Evolutionary conservation across 176 grass and related monocot species (phyloP).

Genomic region (Triticum aestivum): DNA sequence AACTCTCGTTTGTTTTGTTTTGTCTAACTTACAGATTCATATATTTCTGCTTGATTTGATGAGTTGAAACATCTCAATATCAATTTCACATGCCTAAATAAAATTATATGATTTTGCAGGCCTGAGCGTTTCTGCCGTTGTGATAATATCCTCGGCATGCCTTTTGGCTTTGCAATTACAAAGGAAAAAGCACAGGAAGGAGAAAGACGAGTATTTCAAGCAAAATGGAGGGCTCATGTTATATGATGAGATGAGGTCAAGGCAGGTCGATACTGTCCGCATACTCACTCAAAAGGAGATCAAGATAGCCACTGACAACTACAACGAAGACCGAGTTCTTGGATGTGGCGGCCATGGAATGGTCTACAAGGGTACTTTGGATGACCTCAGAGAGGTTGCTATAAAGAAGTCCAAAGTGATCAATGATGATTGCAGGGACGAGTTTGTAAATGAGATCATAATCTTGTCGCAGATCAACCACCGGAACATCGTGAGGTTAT

Average conservation of each 20-base stretch:
- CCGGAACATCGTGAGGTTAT: slow-evolving; percentile 39
- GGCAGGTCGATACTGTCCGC: slow-evolving; percentile 18
- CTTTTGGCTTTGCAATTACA: slow-evolving; percentile 27
- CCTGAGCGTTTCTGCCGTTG: not conserved
- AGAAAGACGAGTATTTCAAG: slow-evolving; percentile 42
- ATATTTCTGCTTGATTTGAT: no score
- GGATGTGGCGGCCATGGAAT: slow-evolving; percentile 29
- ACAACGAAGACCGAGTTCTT: slow-evolving; percentile 19
- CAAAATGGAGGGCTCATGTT: slow-evolving; percentile 46
- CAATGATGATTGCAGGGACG: slow-evolving; percentile 30
- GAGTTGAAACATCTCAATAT: no score
- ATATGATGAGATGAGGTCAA: slow-evolving; percentile 47
- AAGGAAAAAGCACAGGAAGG: slow-evolving; percentile 19
- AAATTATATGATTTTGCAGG: not conserved
- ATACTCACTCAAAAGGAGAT: slow-evolving; percentile 40
- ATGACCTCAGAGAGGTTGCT: slow-evolving; percentile 41
- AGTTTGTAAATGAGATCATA: slow-evolving; percentile 60
- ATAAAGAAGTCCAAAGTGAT: slow-evolving; percentile 49
- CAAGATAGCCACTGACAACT: slow-evolving; percentile 48
- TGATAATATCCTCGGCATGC: not conserved
- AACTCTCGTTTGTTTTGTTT: no score
- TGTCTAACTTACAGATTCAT: no score
- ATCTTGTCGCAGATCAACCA: slow-evolving; percentile 63
- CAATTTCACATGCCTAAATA: no score
- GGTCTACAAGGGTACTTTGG: slow-evolving; percentile 47